phyloP scores from a whole-genome alignment of 345 rosid genomes.

The Xanthoceras sorbifolium region DNA sequence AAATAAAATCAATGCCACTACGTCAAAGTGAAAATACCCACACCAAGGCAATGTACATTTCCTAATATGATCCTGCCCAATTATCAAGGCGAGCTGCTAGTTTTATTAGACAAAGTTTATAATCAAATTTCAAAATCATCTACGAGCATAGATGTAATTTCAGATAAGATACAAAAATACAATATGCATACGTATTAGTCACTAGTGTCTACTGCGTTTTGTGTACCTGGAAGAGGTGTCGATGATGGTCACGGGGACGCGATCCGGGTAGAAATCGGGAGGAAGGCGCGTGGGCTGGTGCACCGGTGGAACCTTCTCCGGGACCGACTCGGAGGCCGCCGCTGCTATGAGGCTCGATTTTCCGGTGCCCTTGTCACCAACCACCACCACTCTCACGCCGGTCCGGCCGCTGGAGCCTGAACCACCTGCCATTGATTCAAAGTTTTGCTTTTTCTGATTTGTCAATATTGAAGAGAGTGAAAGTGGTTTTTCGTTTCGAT shows the following conservation, averaged over 20 bases:
- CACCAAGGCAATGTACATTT: background rate
- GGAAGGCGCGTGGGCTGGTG: constrained; percentile 79
- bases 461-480: background rate
- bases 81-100: background rate
- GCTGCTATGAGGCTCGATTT: constrained; percentile 79
- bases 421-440: constrained; percentile 45
- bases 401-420: constrained; percentile 49
- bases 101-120: background rate
- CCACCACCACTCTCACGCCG: constrained; percentile 64
- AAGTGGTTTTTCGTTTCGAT: background rate
- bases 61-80: background rate
- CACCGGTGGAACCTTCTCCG: constrained; percentile 59
- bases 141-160: background rate
- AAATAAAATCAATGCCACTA: background rate
- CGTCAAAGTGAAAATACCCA: background rate
- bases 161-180: background rate
- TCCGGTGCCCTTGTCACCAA: constrained; percentile 76
- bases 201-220: background rate
- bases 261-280: constrained; percentile 68
- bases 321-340: constrained; percentile 63
- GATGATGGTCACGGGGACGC: constrained; percentile 72
- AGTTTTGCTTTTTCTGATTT: background rate
- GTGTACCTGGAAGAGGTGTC: constrained; percentile 76
- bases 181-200: background rate
- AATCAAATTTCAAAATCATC: background rate